Conservation (phyloP, 345 rosid species). For the Hibiscus tridactylites region DNA sequence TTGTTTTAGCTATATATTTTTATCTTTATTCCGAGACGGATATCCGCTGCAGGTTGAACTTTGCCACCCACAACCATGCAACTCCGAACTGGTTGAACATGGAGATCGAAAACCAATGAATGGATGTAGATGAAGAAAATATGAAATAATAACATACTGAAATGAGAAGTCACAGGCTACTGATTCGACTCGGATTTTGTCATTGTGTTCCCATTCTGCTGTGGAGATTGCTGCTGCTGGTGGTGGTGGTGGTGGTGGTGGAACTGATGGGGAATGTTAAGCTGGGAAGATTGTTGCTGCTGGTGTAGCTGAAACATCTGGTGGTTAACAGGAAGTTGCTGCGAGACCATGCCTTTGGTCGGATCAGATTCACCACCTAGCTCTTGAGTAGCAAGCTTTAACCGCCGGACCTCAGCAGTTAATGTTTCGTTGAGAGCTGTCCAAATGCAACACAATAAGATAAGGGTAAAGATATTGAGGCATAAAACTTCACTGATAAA, state of each 20-base stretch:
- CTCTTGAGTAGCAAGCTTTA: slow-evolving; percentile 46
- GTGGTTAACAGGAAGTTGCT: slow-evolving; percentile 34
- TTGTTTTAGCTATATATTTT: slow-evolving; percentile 14
- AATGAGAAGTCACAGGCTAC: neutral
- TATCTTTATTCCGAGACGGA: slow-evolving; percentile 21
- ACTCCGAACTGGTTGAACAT: slow-evolving; percentile 6
- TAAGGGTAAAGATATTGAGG: neutral
- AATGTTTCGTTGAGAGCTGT: slow-evolving; percentile 60
- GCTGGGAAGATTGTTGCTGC: neutral
- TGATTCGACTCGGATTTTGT: slow-evolving; percentile 41
- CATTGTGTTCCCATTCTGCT: slow-evolving; percentile 32
- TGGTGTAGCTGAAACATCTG: slow-evolving; percentile 31
- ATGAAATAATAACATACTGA: slow-evolving; percentile 5
- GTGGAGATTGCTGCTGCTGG: slow-evolving; percentile 15
- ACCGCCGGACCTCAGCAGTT: slow-evolving; percentile 47
- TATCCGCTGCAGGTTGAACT: slow-evolving; percentile 7
- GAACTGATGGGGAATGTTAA: slow-evolving; percentile 11
- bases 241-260: slow-evolving; percentile 4
- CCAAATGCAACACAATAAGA: neutral
- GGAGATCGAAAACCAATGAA: slow-evolving; percentile 30
- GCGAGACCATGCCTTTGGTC: slow-evolving; percentile 36
- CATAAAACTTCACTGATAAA: neutral
- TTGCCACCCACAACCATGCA: slow-evolving; percentile 12
- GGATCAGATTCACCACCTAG: slow-evolving; percentile 33
- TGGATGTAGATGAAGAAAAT: slow-evolving; percentile 12